Conservation (phyloP, 2,329 filamentous ascomycete genomes). For the Cercospora sp. region DNA sequence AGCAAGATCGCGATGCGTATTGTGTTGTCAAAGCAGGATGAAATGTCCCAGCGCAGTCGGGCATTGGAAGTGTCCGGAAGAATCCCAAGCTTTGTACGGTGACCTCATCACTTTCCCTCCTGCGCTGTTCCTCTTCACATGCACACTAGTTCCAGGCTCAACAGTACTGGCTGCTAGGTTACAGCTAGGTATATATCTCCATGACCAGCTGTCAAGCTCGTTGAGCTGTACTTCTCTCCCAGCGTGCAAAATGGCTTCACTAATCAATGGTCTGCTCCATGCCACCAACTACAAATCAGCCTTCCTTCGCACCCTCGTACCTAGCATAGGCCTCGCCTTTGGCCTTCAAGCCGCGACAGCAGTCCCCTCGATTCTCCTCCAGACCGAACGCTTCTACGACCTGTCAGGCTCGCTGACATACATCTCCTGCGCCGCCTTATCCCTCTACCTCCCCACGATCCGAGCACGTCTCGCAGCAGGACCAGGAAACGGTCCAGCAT, state of each 20-base stretch:
- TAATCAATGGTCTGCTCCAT: slow-evolving; percentile 55
- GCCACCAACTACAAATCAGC: slow-evolving; percentile 62
- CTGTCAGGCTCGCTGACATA: slow-evolving; percentile 66
- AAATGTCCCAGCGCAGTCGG: neutral
- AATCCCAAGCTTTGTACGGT: slow-evolving; percentile 11
- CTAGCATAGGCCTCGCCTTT: slow-evolving; percentile 62
- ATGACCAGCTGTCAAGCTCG: neutral
- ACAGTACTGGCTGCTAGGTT: neutral
- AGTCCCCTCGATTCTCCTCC: slow-evolving; percentile 59
- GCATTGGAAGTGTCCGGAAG: slow-evolving; percentile 4
- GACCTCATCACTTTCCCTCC: slow-evolving; percentile 16
- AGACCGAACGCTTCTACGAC: slow-evolving; percentile 69
- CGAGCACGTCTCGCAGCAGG: slow-evolving; percentile 54
- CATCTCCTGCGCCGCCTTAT: slow-evolving; percentile 62
- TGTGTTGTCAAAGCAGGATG: slow-evolving; percentile 4
- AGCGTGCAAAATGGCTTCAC: slow-evolving; percentile 33
- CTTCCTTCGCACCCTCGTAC: slow-evolving; percentile 63
- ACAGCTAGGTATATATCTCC: neutral
- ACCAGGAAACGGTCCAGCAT: slow-evolving; percentile 44
- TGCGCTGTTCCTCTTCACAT: neutral
- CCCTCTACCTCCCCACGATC: slow-evolving; percentile 61
- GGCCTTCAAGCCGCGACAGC: slow-evolving; percentile 63
- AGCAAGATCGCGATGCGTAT: neutral
- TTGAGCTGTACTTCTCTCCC: neutral
- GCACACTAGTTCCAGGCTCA: neutral